Base-by-base conservation (phyloP, 2,329 filamentous ascomycete genomes). In the Penicillium freii region DNA sequence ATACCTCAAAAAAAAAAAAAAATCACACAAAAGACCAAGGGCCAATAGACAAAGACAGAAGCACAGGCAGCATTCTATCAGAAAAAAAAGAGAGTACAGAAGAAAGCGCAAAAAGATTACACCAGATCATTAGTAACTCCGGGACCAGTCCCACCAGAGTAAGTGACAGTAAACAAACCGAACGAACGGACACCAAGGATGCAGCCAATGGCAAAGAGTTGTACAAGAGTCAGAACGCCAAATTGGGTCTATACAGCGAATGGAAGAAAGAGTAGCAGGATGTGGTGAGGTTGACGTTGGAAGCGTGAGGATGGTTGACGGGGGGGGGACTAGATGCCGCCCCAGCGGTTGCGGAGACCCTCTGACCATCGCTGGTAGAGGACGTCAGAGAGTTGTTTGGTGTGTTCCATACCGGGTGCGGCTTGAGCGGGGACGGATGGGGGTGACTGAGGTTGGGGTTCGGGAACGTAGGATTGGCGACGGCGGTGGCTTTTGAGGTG, bases 361-460 rank as follows among this genome's bases (percentile, higher is more conserved):
- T 95, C 90, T 3, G 88, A 86, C 94, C 94, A 99, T 43, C 93
- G 85, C 17, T 87, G 86, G 76, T 97, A 97, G 21, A 99, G 83
- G 21, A 96, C 90, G 72, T 97, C 92, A 1, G 90, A 91, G 38
- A 97, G 81, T 71, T 96, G 86, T 70, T 91, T 91, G 63, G 89
- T 90, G 75, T 97, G 93, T 74, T 97, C 92, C 90, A 97, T 93
- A 2, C 92, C 93, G 1, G 86, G 83, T 56, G 82, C 77, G 47
- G 78, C 72, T 62, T 84, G 80, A 11, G 83, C 86, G 1, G 84
- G 74, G 64, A 82, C 73, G 44, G 62, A 71, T 66, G 66, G 72
- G 56, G 56, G 75, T 53, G 63, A 75, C 75, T 68, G 75, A 74
- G 69, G 65, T n/a, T 64, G 69, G n/a, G 70, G 51, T 23, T 76